These are phyloP conservation scores for Botryotinia globosa DNA, from an alignment of 2,329 filamentous ascomycete genomes.

Conservation along the genomic window DNA sequence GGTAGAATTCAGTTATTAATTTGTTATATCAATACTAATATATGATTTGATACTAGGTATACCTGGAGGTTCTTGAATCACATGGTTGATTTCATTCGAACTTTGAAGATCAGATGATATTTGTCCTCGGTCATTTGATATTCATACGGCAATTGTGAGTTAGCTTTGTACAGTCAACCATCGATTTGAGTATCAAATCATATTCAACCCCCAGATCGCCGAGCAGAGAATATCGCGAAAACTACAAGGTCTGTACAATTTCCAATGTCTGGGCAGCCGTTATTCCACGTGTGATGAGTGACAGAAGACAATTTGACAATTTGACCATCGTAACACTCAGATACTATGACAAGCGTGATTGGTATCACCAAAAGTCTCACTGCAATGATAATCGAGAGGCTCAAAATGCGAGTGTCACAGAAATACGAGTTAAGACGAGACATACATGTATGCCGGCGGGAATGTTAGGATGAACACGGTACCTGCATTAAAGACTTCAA, in stretches of 20 bases:
- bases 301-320: background rate
- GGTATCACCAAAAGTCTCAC: background rate
- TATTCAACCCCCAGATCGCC: background rate
- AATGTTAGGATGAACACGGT: background rate
- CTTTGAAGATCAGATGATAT: background rate
- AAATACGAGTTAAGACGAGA: slow-evolving; percentile 2
- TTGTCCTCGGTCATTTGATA: background rate
- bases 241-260: background rate
- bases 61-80: background rate
- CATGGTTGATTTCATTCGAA: too few species aligned
- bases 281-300: background rate
- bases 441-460: background rate
- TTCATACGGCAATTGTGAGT: background rate
- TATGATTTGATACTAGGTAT: background rate
- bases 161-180: background rate
- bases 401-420: background rate
- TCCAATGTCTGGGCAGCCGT: background rate
- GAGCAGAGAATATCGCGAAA: background rate
- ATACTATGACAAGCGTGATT: background rate
- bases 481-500: background rate
- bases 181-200: background rate
- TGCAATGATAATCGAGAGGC: background rate
- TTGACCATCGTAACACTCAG: background rate
- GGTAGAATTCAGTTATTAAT: background rate
- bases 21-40: background rate